Evolutionary conservation across 1,139 yeast genomes (phyloP).

Genomic region (Nakaseomyces bracarensis): DNA sequence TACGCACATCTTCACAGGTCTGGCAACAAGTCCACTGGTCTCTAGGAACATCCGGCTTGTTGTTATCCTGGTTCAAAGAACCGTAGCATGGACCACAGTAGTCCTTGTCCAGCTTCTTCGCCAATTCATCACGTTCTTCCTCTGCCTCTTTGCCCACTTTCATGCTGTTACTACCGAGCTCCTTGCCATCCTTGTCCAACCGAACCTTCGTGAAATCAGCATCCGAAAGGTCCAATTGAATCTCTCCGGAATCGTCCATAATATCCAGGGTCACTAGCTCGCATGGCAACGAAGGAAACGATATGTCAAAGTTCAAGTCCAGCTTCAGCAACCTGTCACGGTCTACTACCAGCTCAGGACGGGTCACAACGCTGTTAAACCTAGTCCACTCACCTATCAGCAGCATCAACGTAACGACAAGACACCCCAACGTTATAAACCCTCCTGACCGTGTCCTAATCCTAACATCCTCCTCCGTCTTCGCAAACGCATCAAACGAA

Average conservation of each 20-base stretch:
- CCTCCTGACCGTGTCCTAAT: constrained; percentile 89
- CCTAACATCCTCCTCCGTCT: constrained; percentile 89
- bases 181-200: constrained; percentile 34
- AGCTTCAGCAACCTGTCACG: constrained; percentile 69
- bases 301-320: constrained; percentile 70
- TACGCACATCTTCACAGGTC: constrained; percentile 70
- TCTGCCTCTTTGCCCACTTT: constrained; percentile 34
- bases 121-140: constrained; percentile 20
- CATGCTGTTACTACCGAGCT: constrained; percentile 24
- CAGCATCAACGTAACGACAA: constrained; percentile 52
- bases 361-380: constrained; percentile 55
- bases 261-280: constrained; percentile 54
- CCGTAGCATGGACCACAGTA: constrained; percentile 93
- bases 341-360: constrained; percentile 85
- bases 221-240: constrained; percentile 60
- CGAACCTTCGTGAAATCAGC: constrained; percentile 69
- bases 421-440: constrained; percentile 66
- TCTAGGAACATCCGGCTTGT: constrained; percentile 37
- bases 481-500: constrained; percentile 70
- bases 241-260: constrained; percentile 81
- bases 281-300: constrained; percentile 82
- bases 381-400: constrained; percentile 68
- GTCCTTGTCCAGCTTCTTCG: constrained; percentile 21
- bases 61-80: constrained; percentile 54
- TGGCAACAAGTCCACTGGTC: constrained; percentile 55